phyloP scores from a whole-genome alignment of 768 basidiomycete species.

The Tricholoma flavovirens region DNA sequence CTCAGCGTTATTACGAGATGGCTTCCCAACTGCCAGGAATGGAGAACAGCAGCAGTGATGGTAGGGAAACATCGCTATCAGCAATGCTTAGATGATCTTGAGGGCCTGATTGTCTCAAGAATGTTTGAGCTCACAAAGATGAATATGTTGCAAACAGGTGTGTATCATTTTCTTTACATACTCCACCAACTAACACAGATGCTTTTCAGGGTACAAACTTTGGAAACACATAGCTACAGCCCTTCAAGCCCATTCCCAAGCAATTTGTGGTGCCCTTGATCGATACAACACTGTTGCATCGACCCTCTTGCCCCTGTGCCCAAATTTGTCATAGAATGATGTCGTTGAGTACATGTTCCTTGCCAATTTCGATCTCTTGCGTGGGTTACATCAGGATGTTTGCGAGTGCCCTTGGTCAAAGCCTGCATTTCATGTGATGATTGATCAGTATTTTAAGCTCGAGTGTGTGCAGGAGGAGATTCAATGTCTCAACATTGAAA shows the following conservation, averaged over 20 bases:
- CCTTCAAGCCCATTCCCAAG: constrained; percentile 9
- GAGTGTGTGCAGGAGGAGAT: no score
- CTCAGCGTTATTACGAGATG: background rate
- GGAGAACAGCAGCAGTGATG: background rate
- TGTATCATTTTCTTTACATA: background rate
- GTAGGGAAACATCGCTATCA: background rate
- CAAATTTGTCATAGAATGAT: no score
- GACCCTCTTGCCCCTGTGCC: constrained; percentile 11
- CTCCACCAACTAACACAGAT: background rate
- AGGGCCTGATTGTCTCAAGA: constrained; percentile 15
- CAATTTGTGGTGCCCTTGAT: constrained; percentile 15
- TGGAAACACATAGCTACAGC: constrained; percentile 7
- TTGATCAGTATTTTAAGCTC: constrained; percentile 17
- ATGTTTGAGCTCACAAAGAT: no score
- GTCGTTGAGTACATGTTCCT: no score
- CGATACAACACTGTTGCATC: constrained; percentile 17
- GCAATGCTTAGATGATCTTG: no score
- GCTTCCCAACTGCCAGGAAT: background rate
- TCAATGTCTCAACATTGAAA: no score
- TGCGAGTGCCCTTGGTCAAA: constrained; percentile 12
- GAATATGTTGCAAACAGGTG: constrained; percentile 23
- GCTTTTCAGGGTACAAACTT: constrained; percentile 7
- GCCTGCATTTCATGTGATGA: constrained; percentile 12
- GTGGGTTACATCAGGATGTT: constrained; percentile 13
- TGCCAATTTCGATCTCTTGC: constrained; percentile 20